These are phyloP conservation scores for Cryphonectria carpinicola DNA, from an alignment of 2,329 filamentous ascomycete species.

Conservation along the genomic window DNA sequence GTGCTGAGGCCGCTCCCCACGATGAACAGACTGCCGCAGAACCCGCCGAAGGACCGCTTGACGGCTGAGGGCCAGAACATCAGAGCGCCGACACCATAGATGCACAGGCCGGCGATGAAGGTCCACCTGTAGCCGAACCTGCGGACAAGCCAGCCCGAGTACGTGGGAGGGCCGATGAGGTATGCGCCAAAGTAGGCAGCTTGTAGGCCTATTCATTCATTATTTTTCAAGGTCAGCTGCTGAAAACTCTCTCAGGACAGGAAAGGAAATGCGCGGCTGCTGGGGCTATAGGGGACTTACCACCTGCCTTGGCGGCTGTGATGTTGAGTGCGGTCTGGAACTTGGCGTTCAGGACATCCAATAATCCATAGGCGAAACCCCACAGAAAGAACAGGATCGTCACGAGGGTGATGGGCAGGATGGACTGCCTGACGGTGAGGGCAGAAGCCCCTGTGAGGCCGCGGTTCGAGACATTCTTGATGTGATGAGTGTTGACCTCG, in stretches of 20 bases:
- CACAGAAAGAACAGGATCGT: conserved; percentile 57
- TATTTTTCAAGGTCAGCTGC: conserved; percentile 8
- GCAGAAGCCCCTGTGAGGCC: conserved; percentile 34
- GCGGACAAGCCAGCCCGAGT: conserved; percentile 66
- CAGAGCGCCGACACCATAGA: conserved; percentile 63
- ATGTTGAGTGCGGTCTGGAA: conserved; percentile 31
- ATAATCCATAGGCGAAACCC: conserved; percentile 46
- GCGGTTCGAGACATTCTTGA: conserved; percentile 31
- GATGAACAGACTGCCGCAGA: conserved; percentile 71
- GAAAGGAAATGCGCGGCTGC: not conserved
- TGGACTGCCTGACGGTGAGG: conserved; percentile 26
- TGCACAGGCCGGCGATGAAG: conserved; percentile 65
- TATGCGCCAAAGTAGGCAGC: conserved; percentile 47
- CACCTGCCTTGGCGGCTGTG: conserved; percentile 30
- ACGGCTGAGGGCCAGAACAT: conserved; percentile 59
- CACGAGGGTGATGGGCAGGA: conserved; percentile 45
- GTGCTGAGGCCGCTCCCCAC: conserved; percentile 73
- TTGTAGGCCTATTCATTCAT: conserved; percentile 27
- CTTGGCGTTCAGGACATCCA: conserved; percentile 50
- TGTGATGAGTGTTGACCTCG: conserved; percentile 30
- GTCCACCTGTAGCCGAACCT: conserved; percentile 65
- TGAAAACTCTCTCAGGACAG: too few relatives aligned
- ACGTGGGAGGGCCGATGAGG: conserved; percentile 67
- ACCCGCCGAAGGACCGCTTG: conserved; percentile 70
- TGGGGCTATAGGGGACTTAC: conserved; percentile 9